These are phyloP conservation scores for Coelomomyces lativittatus DNA, from an alignment of 371 early-diverging fungal species.

Conservation along the genomic window DNA sequence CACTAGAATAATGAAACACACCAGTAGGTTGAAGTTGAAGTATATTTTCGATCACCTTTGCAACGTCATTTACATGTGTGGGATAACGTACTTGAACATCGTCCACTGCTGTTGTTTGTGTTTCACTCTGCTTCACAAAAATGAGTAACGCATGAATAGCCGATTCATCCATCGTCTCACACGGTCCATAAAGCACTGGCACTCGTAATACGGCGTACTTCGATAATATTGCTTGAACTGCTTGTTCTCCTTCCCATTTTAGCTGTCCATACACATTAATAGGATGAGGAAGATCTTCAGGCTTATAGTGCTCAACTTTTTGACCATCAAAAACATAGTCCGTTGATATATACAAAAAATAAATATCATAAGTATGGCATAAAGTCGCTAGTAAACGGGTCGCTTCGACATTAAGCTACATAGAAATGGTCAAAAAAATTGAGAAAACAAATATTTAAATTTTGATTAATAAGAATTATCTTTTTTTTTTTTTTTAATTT, in stretches of 20 bases:
- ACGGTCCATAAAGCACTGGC: slow-evolving; percentile 59
- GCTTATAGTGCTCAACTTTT: slow-evolving; percentile 48
- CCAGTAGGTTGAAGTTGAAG: slow-evolving; percentile 9
- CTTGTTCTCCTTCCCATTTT: slow-evolving; percentile 28
- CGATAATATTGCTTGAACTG: slow-evolving; percentile 21
- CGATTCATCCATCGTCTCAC: slow-evolving; percentile 48
- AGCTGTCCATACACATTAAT: slow-evolving; percentile 53
- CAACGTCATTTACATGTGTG: slow-evolving; percentile 42
- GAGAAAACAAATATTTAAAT: too few relatives aligned
- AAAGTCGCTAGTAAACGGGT: slow-evolving; percentile 35
- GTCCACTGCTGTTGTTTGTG: slow-evolving; percentile 49
- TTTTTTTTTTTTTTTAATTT: too few relatives aligned
- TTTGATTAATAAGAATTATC: too few relatives aligned
- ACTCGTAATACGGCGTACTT: slow-evolving; percentile 46
- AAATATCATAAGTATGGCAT: slow-evolving; percentile 19
- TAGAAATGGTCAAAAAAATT: too few relatives aligned
- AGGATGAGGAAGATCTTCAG: slow-evolving; percentile 50
- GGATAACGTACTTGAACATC: slow-evolving; percentile 54
- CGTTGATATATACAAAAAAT: slow-evolving; percentile 65
- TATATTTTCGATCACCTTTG: slow-evolving; percentile 1
- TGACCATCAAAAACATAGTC: slow-evolving; percentile 83
- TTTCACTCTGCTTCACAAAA: slow-evolving; percentile 8
- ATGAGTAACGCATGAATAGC: slow-evolving; percentile 56
- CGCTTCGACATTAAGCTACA: slow-evolving; percentile 46
- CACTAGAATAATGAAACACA: slow-evolving; percentile 47